phyloP scores from a whole-genome alignment of 176 grass and related monocot genomes.

The Zoysia pacifica region DNA sequence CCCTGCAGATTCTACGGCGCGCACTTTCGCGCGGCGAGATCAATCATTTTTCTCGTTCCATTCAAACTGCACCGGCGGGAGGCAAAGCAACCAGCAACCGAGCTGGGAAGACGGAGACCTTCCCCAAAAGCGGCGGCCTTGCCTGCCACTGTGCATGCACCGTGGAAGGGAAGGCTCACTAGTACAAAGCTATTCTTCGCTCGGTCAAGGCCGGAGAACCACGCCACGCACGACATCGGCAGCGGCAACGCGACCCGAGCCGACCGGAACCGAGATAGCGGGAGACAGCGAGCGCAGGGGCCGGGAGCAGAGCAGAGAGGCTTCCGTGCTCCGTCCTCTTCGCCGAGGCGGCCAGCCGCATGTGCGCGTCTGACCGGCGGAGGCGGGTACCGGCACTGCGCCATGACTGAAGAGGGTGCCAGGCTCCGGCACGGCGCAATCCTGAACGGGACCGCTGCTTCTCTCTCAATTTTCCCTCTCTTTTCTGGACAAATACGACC shows the following conservation, averaged over 20 bases:
- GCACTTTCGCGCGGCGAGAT: slow-evolving; percentile 1
- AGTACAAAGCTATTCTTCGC: background rate
- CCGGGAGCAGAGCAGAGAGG: too few relatives aligned
- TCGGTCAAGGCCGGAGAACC: slow-evolving; percentile 35
- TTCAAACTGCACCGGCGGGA: slow-evolving; percentile 51
- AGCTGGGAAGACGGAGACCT: background rate
- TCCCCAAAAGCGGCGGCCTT: slow-evolving; percentile 28
- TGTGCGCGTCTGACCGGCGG: slow-evolving; percentile 38
- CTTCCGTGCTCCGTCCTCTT: background rate
- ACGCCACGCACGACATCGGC: background rate
- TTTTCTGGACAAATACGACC: background rate
- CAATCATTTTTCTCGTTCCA: slow-evolving; percentile 19
- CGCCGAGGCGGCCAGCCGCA: slow-evolving; percentile 25
- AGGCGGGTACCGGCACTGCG: background rate
- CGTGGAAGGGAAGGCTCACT: background rate
- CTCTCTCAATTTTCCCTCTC: background rate
- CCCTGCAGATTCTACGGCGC: slow-evolving; percentile 13
- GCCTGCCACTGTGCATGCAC: slow-evolving; percentile 30
- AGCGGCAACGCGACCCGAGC: background rate
- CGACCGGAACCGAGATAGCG: slow-evolving; percentile 2
- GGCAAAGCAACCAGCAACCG: background rate
- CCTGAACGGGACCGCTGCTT: background rate
- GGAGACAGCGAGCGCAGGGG: background rate
- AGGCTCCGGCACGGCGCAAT: slow-evolving; percentile 8
- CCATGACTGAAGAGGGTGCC: slow-evolving; percentile 9